Conservation (phyloP, 192 early-diverging fungal genomes). For the Backusella circina region DNA sequence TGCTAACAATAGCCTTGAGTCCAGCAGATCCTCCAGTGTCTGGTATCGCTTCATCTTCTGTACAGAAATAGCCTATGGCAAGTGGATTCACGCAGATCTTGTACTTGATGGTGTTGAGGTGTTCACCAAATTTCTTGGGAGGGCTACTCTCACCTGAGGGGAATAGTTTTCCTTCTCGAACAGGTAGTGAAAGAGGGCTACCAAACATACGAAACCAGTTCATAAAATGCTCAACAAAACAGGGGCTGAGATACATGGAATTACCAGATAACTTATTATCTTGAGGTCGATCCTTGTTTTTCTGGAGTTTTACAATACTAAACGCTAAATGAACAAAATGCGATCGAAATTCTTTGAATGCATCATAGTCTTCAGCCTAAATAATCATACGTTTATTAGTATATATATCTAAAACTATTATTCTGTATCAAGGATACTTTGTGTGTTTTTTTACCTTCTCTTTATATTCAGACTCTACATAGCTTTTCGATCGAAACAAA, state of each 20-base stretch:
- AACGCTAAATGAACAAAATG: slow-evolving; percentile 34
- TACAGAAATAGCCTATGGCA: slow-evolving; percentile 27
- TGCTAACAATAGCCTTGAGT: slow-evolving; percentile 23
- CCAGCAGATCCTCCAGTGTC: slow-evolving; percentile 20
- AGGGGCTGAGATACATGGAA: slow-evolving; percentile 31
- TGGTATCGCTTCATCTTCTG: slow-evolving; percentile 14
- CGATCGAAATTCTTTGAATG: slow-evolving; percentile 35
- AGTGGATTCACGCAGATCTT: slow-evolving; percentile 28
- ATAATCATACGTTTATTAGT: too few relatives aligned
- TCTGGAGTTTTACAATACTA: slow-evolving; percentile 22
- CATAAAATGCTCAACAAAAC: slow-evolving; percentile 22
- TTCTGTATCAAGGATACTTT: too few relatives aligned
- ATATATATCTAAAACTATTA: too few relatives aligned
- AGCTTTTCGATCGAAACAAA: slow-evolving; percentile 18
- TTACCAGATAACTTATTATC: slow-evolving; percentile 7
- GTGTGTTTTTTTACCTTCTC: slow-evolving; percentile 8
- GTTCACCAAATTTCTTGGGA: slow-evolving; percentile 19
- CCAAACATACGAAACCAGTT: slow-evolving; percentile 29
- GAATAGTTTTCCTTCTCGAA: slow-evolving; percentile 30
- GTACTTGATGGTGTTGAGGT: slow-evolving; percentile 29
- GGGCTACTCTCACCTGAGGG: slow-evolving; percentile 2
- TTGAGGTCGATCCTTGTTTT: neutral
- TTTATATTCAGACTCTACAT: slow-evolving; percentile 3
- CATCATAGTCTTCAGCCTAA: slow-evolving; percentile 27
- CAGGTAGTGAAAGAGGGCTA: slow-evolving; percentile 21